A percentile compares a stretch with the other conserved stretches of the same genome.
These are phyloP conservation scores for Scopulariopsis brevicaulis DNA, from an alignment of 2,329 filamentous ascomycete species.

Conservation along the genomic window DNA sequence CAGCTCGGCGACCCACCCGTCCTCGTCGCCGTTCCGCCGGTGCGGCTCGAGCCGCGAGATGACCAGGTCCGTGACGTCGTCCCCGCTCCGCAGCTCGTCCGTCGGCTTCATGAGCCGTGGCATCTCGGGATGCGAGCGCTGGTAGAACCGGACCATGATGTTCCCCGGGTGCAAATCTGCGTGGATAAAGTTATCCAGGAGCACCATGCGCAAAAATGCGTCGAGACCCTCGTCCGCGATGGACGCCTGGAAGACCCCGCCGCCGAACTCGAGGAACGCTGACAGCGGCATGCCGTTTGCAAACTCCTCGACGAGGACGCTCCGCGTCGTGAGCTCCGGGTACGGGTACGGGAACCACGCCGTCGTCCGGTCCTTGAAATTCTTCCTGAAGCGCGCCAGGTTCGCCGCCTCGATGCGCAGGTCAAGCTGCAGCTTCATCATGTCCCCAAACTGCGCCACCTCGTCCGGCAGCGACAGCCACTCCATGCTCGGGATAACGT, in stretches of 20 bases:
- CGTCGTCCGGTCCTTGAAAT: slow-evolving; percentile 81
- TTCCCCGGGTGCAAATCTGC: slow-evolving; percentile 95
- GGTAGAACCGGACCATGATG: slow-evolving; percentile 98
- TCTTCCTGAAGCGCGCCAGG: slow-evolving; percentile 73
- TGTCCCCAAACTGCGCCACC: slow-evolving; percentile 86
- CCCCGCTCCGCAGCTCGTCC: slow-evolving; percentile 25
- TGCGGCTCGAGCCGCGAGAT: slow-evolving; percentile 68
- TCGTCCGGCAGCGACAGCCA: slow-evolving; percentile 96
- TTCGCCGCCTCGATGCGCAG: slow-evolving; percentile 91
- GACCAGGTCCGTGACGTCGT: slow-evolving; percentile 80
- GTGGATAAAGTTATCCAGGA: slow-evolving; percentile 96
- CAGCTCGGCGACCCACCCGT: slow-evolving; percentile 66
- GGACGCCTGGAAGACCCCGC: slow-evolving; percentile 84
- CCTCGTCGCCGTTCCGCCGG: slow-evolving; percentile 45
- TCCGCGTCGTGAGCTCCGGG: slow-evolving; percentile 79
- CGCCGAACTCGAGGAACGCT: slow-evolving; percentile 83
- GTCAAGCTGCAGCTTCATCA: slow-evolving; percentile 98
- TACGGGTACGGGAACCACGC: slow-evolving; percentile 98
- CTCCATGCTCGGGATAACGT: slow-evolving; percentile 84
- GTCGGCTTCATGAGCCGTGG: slow-evolving; percentile 12
- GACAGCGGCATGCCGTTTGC: slow-evolving; percentile 87
- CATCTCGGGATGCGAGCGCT: slow-evolving; percentile 62
- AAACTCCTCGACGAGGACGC: slow-evolving; percentile 90
- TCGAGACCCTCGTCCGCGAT: slow-evolving; percentile 93
- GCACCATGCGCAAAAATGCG: slow-evolving; percentile 89